Evolutionary conservation across 2,329 filamentous ascomycete genomes (phyloP).

Genomic region (Sporothrix globosa): DNA sequence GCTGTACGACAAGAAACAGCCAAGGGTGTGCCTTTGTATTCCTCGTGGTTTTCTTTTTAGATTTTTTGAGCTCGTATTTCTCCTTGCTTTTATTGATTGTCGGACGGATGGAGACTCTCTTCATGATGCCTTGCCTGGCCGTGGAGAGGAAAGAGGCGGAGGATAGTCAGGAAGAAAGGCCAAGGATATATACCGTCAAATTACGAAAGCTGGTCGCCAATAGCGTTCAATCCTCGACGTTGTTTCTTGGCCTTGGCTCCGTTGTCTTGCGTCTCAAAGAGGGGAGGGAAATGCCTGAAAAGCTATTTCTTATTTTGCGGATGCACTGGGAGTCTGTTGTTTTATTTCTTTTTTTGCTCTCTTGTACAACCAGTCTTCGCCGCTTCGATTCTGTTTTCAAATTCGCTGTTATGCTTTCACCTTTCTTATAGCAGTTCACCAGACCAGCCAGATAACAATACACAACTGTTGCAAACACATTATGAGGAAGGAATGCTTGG

Average conservation of each 20-base stretch:
- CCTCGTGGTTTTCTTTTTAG: neutral
- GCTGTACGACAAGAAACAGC: too few relatives aligned
- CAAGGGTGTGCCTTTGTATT: neutral
- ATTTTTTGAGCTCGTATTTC: conserved; percentile 3
- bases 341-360: neutral
- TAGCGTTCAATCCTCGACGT: neutral
- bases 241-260: neutral
- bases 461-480: conserved; percentile 13
- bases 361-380: conserved; percentile 22
- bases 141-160: neutral
- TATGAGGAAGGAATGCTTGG: neutral
- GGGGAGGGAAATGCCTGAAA: conserved; percentile 14
- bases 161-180: neutral
- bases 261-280: neutral
- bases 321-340: conserved; percentile 7
- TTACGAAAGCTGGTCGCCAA: conserved; percentile 13
- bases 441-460: conserved; percentile 26
- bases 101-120: neutral
- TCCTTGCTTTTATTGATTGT: neutral
- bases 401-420: neutral
- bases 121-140: conserved; percentile 3
- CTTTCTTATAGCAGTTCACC: conserved; percentile 9
- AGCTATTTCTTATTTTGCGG: neutral
- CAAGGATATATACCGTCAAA: neutral
- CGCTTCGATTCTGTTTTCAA: neutral